Evolutionary conservation across 345 rosid genomes (phyloP).

Genomic region (Garcia nutans): DNA sequence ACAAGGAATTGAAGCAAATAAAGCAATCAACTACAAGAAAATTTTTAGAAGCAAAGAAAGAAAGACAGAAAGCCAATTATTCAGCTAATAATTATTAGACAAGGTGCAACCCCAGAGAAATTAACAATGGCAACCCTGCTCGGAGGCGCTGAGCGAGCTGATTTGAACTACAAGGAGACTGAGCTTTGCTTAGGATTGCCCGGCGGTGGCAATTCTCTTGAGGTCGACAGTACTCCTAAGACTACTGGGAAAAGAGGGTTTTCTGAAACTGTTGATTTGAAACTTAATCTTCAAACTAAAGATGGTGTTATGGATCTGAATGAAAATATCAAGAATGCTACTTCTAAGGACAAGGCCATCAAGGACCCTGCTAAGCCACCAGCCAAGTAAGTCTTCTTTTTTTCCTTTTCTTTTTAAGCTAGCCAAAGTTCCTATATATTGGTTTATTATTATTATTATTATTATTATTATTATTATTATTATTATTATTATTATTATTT

Average conservation of each 20-base stretch:
- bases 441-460: not conserved
- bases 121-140: slow-evolving; percentile 39
- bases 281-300: slow-evolving; percentile 57
- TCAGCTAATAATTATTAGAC: not conserved
- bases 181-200: slow-evolving; percentile 83
- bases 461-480: too few relatives aligned
- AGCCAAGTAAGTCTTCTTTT: slow-evolving; percentile 48
- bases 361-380: slow-evolving; percentile 68
- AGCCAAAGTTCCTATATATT: not conserved
- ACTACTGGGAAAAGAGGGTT: slow-evolving; percentile 67
- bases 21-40: slow-evolving; percentile 19
- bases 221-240: slow-evolving; percentile 33
- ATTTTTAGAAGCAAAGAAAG: not conserved
- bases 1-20: not conserved
- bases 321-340: slow-evolving; percentile 24
- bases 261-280: slow-evolving; percentile 68
- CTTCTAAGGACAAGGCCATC: slow-evolving; percentile 38
- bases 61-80: not conserved
- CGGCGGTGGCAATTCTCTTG: slow-evolving; percentile 28
- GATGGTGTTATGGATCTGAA: slow-evolving; percentile 42
- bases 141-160: slow-evolving; percentile 18
- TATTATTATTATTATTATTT: not conserved
- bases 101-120: slow-evolving; percentile 15
- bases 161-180: slow-evolving; percentile 54
- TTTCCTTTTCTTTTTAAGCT: not conserved